Percentiles rank a stretch among this genome's conserved stretches.
These are phyloP conservation scores for Podila epicladia DNA, from an alignment of 192 early-diverging fungal species.

Conservation along the genomic window DNA sequence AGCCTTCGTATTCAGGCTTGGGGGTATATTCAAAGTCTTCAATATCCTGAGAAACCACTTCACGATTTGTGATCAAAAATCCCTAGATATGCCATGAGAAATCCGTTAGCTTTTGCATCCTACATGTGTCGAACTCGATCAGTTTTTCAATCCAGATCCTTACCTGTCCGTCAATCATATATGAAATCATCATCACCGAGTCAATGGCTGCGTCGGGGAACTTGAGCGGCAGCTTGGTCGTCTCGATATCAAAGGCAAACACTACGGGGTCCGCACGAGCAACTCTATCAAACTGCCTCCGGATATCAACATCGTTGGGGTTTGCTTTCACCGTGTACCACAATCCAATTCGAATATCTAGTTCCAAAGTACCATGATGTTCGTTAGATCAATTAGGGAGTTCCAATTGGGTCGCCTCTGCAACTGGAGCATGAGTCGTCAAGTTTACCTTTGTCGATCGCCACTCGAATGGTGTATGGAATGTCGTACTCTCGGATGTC, in stretches of 20 bases:
- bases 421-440: too few species aligned
- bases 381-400: background rate
- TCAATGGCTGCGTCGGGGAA: constrained; percentile 94
- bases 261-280: constrained; percentile 95
- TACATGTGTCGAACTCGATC: background rate
- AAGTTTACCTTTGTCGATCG: constrained; percentile 84
- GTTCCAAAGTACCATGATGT: background rate
- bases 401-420: too few species aligned
- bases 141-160: background rate
- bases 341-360: constrained; percentile 91
- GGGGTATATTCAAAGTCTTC: constrained; percentile 98
- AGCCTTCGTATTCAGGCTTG: constrained; percentile 94
- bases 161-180: constrained; percentile 99
- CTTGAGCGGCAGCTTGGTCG: constrained; percentile 96
- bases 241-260: constrained; percentile 98
- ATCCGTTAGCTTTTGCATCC: background rate
- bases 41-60: constrained; percentile 95
- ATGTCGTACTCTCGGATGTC: constrained; percentile 98
- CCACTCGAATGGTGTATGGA: constrained; percentile 94
- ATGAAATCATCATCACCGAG: constrained; percentile 99
- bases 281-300: constrained; percentile 80
- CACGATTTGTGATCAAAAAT: constrained; percentile 96
- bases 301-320: constrained; percentile 61
- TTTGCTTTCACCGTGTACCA: constrained; percentile 91
- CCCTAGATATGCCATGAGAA: constrained; percentile 64